phyloP scores from a whole-genome alignment of 1,284 basidiomycete genomes.

The Termitomyces sp. region DNA sequence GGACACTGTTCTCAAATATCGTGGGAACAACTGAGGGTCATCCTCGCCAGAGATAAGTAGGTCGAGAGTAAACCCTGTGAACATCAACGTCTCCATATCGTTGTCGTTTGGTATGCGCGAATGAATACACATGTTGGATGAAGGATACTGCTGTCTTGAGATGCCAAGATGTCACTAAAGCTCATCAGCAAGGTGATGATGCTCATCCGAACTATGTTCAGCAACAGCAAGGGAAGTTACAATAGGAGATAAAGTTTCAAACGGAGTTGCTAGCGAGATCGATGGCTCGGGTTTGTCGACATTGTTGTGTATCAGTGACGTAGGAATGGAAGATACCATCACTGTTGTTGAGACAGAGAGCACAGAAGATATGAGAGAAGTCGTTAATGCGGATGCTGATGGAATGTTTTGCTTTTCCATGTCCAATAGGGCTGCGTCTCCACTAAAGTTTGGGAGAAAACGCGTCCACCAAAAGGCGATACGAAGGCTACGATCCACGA shows the following conservation, averaged over 20 bases:
- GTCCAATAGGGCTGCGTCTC: constrained; percentile 26
- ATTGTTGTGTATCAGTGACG: background rate
- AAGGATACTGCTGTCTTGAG: background rate
- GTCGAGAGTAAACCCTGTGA: background rate
- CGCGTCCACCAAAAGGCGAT: constrained; percentile 78
- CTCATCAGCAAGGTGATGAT: constrained; percentile 7
- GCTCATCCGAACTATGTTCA: constrained; percentile 2
- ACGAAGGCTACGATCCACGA: constrained; percentile 68
- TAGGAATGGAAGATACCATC: constrained; percentile 1
- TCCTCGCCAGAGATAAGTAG: background rate
- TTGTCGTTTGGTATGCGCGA: background rate
- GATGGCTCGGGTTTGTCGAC: background rate
- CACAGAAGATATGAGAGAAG: constrained; percentile 4
- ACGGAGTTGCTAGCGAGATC: constrained; percentile 2
- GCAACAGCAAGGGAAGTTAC: background rate
- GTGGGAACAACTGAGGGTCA: background rate
- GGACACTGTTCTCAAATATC: too few species aligned
- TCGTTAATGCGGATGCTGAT: background rate
- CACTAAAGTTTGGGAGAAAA: constrained; percentile 51
- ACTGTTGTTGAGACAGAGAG: constrained; percentile 1
- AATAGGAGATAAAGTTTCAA: background rate
- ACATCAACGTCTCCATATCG: background rate
- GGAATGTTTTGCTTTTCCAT: constrained; percentile 20
- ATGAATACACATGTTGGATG: background rate
- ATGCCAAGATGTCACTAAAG: constrained; percentile 3